These are phyloP conservation scores for Paramecium octaurelia DNA, from an alignment of 73 alveolate genomes.

Conservation along the genomic window DNA sequence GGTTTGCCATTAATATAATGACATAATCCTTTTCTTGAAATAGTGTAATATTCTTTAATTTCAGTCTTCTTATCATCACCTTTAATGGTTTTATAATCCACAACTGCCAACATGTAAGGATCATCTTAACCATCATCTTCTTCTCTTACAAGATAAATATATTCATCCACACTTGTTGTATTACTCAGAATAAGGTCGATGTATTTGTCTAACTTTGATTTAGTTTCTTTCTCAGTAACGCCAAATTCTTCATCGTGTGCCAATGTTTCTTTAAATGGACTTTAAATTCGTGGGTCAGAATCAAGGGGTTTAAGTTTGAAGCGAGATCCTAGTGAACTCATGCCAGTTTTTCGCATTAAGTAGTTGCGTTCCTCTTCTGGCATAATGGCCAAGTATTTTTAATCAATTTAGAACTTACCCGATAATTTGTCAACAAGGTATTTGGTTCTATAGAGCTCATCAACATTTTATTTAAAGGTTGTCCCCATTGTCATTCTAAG, in stretches of 20 bases:
- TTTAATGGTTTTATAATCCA: constrained; percentile 54
- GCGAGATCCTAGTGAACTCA: constrained; percentile 54
- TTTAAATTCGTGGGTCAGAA: neutral
- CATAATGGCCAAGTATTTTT: constrained; percentile 53
- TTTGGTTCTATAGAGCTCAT: constrained; percentile 56
- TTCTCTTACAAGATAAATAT: constrained; percentile 43
- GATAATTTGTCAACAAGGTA: constrained; percentile 43
- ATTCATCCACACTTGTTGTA: constrained; percentile 54
- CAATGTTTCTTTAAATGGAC: constrained; percentile 30
- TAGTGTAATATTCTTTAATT: neutral
- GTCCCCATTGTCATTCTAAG: constrained; percentile 15
- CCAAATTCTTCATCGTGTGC: constrained; percentile 38
- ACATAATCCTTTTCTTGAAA: neutral
- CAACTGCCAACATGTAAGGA: constrained; percentile 58
- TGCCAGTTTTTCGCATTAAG: constrained; percentile 39
- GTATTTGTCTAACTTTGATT: constrained; percentile 53
- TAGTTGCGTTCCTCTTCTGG: constrained; percentile 49
- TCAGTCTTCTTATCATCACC: neutral
- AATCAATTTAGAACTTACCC: constrained; percentile 54
- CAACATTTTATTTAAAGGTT: constrained; percentile 12
- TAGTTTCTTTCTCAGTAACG: constrained; percentile 1
- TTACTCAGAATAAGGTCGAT: constrained; percentile 42
- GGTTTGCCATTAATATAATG: neutral
- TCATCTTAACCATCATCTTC: constrained; percentile 63
- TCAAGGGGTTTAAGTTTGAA: constrained; percentile 40